A percentile compares a stretch with the other conserved stretches of the same genome.
phyloP scores from a whole-genome alignment of 768 basidiomycete species.

The Boletellus ananas region DNA sequence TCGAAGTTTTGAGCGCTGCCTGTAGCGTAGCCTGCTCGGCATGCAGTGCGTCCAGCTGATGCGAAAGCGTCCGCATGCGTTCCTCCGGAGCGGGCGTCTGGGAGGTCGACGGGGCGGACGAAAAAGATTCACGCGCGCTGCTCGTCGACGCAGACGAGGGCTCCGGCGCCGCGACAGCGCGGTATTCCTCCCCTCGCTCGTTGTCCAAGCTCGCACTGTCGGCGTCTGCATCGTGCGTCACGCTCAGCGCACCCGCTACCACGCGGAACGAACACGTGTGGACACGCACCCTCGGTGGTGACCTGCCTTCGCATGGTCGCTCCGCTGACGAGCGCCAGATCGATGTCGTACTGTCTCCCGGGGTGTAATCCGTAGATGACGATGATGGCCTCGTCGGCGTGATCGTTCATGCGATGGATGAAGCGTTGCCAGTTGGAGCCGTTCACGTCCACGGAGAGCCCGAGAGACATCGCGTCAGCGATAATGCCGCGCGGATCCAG shows the following conservation, averaged over 20 bases:
- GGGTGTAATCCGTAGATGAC: slow-evolving; percentile 89
- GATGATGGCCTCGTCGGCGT: slow-evolving; percentile 82
- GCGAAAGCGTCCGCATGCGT: slow-evolving; percentile 59
- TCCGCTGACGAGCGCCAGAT: slow-evolving; percentile 67
- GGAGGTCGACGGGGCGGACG: slow-evolving; percentile 24
- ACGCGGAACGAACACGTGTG: slow-evolving; percentile 6
- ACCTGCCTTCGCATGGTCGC: slow-evolving; percentile 63
- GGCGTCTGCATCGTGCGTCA: slow-evolving; percentile 7
- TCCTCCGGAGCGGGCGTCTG: slow-evolving; percentile 56
- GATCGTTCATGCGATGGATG: slow-evolving; percentile 75
- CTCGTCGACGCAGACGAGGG: slow-evolving; percentile 27
- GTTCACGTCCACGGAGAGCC: slow-evolving; percentile 78
- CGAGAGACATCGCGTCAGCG: slow-evolving; percentile 65
- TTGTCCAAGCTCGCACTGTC: slow-evolving; percentile 21
- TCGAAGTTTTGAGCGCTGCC: slow-evolving; percentile 66
- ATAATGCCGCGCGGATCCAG: slow-evolving; percentile 43
- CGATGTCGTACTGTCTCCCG: slow-evolving; percentile 86
- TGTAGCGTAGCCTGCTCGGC: slow-evolving; percentile 68
- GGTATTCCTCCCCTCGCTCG: slow-evolving; percentile 21
- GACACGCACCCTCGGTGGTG: slow-evolving; percentile 55
- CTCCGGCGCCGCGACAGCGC: slow-evolving; percentile 10
- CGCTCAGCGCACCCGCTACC: slow-evolving; percentile 5
- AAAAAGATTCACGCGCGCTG: slow-evolving; percentile 11
- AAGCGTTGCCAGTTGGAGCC: slow-evolving; percentile 75
- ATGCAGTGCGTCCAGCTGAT: slow-evolving; percentile 58